phyloP scores from a whole-genome alignment of 2,329 filamentous ascomycete genomes.

The Fusarium sp. region DNA sequence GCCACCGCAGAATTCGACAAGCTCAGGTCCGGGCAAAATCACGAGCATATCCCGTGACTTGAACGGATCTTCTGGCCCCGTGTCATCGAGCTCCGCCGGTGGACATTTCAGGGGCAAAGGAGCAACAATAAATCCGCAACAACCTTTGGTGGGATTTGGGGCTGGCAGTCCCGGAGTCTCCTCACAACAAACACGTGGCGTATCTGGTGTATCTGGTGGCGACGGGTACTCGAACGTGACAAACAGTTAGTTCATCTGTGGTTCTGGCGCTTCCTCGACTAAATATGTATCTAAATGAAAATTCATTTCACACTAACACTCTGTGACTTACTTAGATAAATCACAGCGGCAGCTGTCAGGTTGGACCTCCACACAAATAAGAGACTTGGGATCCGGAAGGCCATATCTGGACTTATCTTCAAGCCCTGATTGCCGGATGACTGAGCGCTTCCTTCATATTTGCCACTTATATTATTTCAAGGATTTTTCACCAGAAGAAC shows the following conservation, averaged over 20 bases:
- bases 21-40: background rate
- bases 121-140: background rate
- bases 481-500: background rate
- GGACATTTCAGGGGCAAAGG: background rate
- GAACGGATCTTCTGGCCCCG: background rate
- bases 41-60: background rate
- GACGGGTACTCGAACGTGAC: background rate
- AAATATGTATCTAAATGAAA: background rate
- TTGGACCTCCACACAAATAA: background rate
- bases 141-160: rapidly evolving
- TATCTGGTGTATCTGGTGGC: background rate
- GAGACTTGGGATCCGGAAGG: background rate
- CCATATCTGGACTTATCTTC: background rate
- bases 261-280: no score
- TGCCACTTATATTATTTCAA: background rate
- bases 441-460: background rate
- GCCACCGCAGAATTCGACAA: background rate
- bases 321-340: background rate
- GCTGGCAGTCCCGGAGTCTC: background rate
- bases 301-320: background rate
- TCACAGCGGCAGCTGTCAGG: background rate
- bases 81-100: background rate
- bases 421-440: background rate
- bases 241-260: background rate
- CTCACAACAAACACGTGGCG: background rate